Conservation (phyloP, 2,329 filamentous ascomycete genomes). For the Neurospora sp. region DNA sequence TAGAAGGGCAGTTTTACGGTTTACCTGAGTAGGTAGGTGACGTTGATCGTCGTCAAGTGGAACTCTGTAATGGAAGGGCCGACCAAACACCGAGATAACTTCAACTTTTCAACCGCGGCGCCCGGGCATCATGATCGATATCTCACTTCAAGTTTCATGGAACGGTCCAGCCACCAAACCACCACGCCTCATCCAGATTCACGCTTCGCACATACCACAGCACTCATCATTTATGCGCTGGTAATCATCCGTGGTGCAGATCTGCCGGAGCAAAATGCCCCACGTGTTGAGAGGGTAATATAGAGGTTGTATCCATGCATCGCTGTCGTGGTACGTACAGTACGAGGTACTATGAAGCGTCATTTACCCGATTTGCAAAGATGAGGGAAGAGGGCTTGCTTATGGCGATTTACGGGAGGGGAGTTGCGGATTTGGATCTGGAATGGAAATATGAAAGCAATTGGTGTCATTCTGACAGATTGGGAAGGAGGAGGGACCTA, state of each 20-base stretch:
- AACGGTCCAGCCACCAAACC: too few species aligned
- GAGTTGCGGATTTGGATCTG: background rate
- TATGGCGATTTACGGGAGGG: background rate
- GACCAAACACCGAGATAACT: background rate
- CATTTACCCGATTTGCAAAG: background rate
- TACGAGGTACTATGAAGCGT: background rate
- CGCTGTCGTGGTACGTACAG: background rate
- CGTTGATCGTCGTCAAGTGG: background rate
- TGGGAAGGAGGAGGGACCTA: background rate
- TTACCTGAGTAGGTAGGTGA: background rate
- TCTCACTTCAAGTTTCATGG: background rate
- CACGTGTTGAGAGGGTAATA: background rate
- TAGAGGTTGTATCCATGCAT: background rate
- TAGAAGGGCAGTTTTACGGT: background rate
- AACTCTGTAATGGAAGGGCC: background rate
- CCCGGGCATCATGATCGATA: too few species aligned
- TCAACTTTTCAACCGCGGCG: background rate
- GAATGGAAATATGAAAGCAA: background rate
- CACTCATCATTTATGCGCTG: background rate
- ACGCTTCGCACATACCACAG: too few species aligned
- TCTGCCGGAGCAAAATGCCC: background rate
- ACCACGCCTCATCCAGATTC: background rate
- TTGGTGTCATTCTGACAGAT: background rate
- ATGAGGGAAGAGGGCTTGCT: background rate
- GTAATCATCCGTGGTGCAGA: background rate